Evolutionary conservation across 768 basidiomycete genomes (phyloP).

Genomic region (Leucocoprinus sp.): DNA sequence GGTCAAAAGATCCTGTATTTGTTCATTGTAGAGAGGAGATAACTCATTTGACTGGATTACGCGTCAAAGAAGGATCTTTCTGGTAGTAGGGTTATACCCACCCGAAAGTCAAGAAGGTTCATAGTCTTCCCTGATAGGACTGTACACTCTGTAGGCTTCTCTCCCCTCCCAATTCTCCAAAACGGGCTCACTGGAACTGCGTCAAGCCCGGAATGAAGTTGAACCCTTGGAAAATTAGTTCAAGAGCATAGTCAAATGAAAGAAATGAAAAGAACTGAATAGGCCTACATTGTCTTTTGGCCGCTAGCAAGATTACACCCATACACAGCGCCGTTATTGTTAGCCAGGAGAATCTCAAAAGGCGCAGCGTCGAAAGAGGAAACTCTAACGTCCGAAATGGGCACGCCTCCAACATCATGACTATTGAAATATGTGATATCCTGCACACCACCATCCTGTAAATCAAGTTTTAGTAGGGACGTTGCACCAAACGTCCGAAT

Average conservation of each 20-base stretch:
- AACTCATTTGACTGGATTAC: neutral
- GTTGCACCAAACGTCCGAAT: conserved; percentile 42
- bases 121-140: conserved; percentile 39
- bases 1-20: conserved; percentile 36
- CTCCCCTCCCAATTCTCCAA: conserved; percentile 42
- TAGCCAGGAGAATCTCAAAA: conserved; percentile 35
- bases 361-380: conserved; percentile 18
- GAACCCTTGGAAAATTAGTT: conserved; percentile 15
- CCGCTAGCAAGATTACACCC: conserved; percentile 31
- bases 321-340: conserved; percentile 46
- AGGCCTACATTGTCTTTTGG: conserved; percentile 32
- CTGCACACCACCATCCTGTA: conserved; percentile 20
- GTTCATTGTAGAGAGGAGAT: conserved; percentile 21
- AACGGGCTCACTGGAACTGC: conserved; percentile 26
- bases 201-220: neutral
- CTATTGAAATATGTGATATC: conserved; percentile 24
- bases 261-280: neutral
- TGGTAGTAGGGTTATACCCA: conserved; percentile 22
- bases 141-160: conserved; percentile 29
- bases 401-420: conserved; percentile 31
- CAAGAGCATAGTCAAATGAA: neutral
- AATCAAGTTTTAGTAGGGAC: conserved; percentile 29
- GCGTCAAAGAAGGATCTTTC: neutral
- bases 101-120: conserved; percentile 47
- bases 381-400: conserved; percentile 41